These are phyloP conservation scores for Aspergillus carlsbadensis DNA, from an alignment of 495 filamentous ascomycete genomes.

Conservation along the genomic window DNA sequence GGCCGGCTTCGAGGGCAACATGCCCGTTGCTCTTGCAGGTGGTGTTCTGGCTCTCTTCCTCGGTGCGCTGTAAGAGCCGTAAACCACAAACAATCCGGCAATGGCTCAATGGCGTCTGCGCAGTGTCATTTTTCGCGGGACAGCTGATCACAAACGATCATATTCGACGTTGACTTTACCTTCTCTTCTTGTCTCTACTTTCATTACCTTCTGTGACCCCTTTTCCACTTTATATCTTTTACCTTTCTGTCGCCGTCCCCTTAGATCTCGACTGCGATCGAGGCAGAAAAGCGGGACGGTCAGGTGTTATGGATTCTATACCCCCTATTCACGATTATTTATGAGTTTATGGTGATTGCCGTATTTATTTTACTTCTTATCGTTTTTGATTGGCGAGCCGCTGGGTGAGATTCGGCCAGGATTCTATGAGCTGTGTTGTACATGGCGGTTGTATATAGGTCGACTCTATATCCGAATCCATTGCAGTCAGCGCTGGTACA, in stretches of 20 bases:
- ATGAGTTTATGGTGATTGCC: slow-evolving; percentile 32
- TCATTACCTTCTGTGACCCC: neutral
- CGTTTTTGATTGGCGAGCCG: slow-evolving; percentile 16
- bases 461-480: slow-evolving; percentile 13
- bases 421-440: slow-evolving; percentile 9
- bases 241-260: slow-evolving; percentile 16
- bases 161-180: slow-evolving; percentile 18
- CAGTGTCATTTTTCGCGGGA: neutral
- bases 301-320: slow-evolving; percentile 32
- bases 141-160: slow-evolving; percentile 13
- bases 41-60: slow-evolving; percentile 41
- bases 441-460: slow-evolving; percentile 17
- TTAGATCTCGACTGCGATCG: slow-evolving; percentile 21
- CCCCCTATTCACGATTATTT: slow-evolving; percentile 31
- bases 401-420: slow-evolving; percentile 8
- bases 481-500: slow-evolving; percentile 14
- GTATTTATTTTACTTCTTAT: slow-evolving; percentile 9
- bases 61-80: slow-evolving; percentile 28
- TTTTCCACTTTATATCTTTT: slow-evolving; percentile 9
- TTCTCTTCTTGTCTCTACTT: slow-evolving; percentile 21
- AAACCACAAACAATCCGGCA: slow-evolving; percentile 8
- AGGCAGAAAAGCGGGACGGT: slow-evolving; percentile 12
- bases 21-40: slow-evolving; percentile 36
- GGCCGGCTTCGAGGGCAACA: slow-evolving; percentile 24
- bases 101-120: neutral